phyloP scores from a whole-genome alignment of 2,329 filamentous ascomycete genomes.

The Erysiphe pulchra region DNA sequence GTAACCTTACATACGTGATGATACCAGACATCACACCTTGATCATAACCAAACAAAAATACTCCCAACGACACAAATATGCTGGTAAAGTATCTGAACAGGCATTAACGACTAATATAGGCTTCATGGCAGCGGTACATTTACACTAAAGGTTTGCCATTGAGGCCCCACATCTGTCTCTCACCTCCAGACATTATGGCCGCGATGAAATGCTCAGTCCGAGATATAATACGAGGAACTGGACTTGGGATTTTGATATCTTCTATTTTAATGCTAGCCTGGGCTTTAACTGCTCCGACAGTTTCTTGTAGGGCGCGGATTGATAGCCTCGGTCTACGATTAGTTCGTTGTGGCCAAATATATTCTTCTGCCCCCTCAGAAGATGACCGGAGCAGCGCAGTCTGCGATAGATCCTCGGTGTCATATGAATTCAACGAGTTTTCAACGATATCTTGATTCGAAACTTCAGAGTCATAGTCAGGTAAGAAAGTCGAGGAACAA shows the following conservation, averaged over 20 bases:
- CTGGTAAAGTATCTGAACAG: conserved; percentile 65
- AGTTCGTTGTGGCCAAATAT: conserved; percentile 12
- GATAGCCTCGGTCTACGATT: conserved; percentile 37
- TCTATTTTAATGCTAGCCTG: conserved; percentile 30
- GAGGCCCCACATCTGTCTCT: conserved; percentile 60
- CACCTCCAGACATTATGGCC: conserved; percentile 63
- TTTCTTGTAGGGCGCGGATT: conserved; percentile 24
- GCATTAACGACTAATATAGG: conserved; percentile 1
- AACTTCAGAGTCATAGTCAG: too few species aligned
- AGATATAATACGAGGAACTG: conserved; percentile 34
- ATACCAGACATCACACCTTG: conserved; percentile 69
- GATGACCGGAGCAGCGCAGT: background rate
- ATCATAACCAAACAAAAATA: conserved; percentile 76
- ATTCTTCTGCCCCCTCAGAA: background rate
- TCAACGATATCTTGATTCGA: too few species aligned
- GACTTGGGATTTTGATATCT: conserved; percentile 58
- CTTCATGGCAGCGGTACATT: conserved; percentile 9
- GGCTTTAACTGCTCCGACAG: conserved; percentile 18
- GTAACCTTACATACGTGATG: conserved; percentile 28
- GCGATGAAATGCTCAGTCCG: conserved; percentile 47
- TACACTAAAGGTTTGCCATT: conserved; percentile 90
- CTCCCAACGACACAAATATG: conserved; percentile 65
- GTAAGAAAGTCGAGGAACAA: too few species aligned
- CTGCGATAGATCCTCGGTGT: background rate
- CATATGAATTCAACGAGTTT: background rate